Evolutionary conservation across 2,329 filamentous ascomycete genomes (phyloP), one percentile per base, ranked within the genome.

Genomic region (Pyrenophora teres): DNA sequence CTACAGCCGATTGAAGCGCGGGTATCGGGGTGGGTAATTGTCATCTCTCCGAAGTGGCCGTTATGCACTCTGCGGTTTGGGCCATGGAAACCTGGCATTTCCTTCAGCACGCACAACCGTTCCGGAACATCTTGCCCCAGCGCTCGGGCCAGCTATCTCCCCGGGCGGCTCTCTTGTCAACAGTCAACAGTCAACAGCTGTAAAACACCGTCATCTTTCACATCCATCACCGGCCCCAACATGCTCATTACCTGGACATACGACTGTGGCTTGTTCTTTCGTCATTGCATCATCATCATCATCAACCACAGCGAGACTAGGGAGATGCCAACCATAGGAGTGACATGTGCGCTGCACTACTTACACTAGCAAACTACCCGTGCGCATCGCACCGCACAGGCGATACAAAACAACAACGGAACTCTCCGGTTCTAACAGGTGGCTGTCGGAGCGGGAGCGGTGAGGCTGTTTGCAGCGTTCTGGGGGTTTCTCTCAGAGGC

Each of bases 1-100:
- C 32, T 46, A 40, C 38, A 50, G 47, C 47, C 46, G 51, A 49
- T 48, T 39, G 23, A 46, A 47, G 51, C 53, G 53, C 51, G 43
- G 40, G 46, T 35, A 23, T 40, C 40, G 51, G 51, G 49, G 37
- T 31, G 38, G 40, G 44, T 38, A 45, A 44, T 40, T 46, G 39
- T 36, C 40, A 39, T 39, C 9, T 13, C 40, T 52, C 52, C 51
- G 56, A 50, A 46, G 43, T 49, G 46, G 36, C 43, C 39, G 37
- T 55, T 36, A 57, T 53, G 44, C 53, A 43, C 50, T 54, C 39
- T 16, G 48, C 43, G 46, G 36, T 27, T 30, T 30, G 37, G 46
- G 47, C 46, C 50, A 45, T 45, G 31, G 31, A 52, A 52, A 49
- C 51, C 27, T 30, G 27, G 27, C 7, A 30, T 30, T 30, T 46